Evolutionary conservation across 2,329 filamentous ascomycete genomes (phyloP).

Genomic region (Biscogniauxia marginata): DNA sequence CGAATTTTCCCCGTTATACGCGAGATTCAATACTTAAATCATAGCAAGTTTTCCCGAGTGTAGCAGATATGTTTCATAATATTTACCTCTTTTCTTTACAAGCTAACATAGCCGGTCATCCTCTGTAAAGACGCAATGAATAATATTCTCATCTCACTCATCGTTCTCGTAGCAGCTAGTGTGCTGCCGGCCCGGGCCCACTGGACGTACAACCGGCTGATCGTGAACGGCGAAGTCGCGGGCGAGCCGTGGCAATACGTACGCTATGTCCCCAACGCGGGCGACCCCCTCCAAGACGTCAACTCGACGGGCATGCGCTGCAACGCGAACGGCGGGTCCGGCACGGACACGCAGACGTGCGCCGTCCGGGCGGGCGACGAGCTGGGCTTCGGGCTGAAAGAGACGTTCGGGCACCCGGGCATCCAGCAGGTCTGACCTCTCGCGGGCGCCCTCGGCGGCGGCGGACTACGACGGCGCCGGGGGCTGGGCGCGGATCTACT

Average conservation of each 20-base stretch:
- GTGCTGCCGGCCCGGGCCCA: conserved; percentile 7
- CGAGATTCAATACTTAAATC: no score
- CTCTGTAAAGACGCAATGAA: no score
- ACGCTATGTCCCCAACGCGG: conserved; percentile 16
- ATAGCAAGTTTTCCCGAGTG: no score
- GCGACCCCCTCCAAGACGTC: conserved; percentile 19
- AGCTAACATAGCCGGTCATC: no score
- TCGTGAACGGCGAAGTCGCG: conserved; percentile 17
- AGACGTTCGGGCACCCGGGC: conserved; percentile 23
- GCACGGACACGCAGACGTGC: conserved; percentile 7
- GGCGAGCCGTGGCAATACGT: conserved; percentile 22
- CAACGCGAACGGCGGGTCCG: conserved; percentile 13
- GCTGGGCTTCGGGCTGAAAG: conserved; percentile 18
- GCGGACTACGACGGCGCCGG: conserved; percentile 18
- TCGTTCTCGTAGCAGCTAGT: conserved; percentile 2
- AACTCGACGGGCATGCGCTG: conserved; percentile 22
- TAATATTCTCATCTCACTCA: conserved; percentile 2
- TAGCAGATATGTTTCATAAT: no score
- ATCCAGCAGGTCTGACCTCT: conserved; percentile 22
- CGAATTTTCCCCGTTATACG: no score
- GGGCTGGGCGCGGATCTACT: conserved; percentile 20
- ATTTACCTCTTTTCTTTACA: no score
- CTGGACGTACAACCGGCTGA: conserved; percentile 21
- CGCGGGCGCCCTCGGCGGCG: conserved; percentile 8
- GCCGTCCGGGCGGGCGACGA: conserved; percentile 13